phyloP scores from a whole-genome alignment of 2,329 filamentous ascomycete genomes.

The Fusarium fujikuroi region DNA sequence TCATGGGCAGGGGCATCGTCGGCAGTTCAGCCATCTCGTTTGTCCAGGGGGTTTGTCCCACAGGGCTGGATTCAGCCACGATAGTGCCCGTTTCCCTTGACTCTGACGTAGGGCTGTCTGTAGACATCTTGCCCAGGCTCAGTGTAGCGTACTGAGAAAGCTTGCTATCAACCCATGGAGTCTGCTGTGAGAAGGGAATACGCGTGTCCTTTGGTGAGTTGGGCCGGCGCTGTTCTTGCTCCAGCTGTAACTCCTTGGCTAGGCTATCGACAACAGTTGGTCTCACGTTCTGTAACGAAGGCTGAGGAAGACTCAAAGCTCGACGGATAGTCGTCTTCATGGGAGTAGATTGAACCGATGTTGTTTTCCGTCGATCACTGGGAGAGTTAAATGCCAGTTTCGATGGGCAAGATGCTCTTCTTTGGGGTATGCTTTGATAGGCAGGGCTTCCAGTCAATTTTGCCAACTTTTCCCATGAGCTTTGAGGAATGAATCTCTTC shows the following conservation, averaged over 20 bases:
- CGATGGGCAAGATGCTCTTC: background rate
- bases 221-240: background rate
- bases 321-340: background rate
- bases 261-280: background rate
- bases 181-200: conserved; percentile 41
- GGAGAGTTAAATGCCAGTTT: background rate
- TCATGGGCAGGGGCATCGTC: background rate
- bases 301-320: background rate
- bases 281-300: background rate
- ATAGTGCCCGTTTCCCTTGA: background rate
- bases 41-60: conserved; percentile 40
- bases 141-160: conserved; percentile 37
- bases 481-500: conserved; percentile 40
- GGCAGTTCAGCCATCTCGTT: background rate
- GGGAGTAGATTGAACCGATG: background rate
- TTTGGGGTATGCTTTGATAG: background rate
- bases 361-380: background rate
- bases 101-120: background rate
- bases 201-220: background rate
- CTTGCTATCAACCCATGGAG: conserved; percentile 36
- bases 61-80: background rate
- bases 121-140: background rate
- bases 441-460: conserved; percentile 8
- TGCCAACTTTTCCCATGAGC: conserved; percentile 40
- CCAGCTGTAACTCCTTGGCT: background rate